Evolutionary conservation across 345 rosid genomes (phyloP).

Genomic region (Arabidopsis arenosa): DNA sequence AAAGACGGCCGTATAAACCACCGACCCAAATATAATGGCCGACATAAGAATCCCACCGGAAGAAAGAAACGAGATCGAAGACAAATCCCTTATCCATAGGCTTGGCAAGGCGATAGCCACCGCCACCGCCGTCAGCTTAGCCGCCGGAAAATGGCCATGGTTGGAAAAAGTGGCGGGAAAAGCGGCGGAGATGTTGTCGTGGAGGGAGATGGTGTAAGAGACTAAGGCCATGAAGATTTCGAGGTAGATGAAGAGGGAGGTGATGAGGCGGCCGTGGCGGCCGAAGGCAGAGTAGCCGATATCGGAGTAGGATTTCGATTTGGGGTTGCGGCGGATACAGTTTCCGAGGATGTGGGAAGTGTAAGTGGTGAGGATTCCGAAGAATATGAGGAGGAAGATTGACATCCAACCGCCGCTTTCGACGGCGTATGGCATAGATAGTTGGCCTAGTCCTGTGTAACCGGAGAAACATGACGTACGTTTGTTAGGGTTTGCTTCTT

Average conservation of each 20-base stretch:
- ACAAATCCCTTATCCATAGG: constrained; percentile 72
- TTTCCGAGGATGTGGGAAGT: constrained; percentile 67
- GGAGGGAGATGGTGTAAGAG: constrained; percentile 82
- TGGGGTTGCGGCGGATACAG: constrained; percentile 68
- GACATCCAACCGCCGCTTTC: constrained; percentile 81
- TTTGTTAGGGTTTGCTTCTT: constrained; percentile 20
- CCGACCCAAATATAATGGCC: constrained; percentile 59
- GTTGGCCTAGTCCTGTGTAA: constrained; percentile 70
- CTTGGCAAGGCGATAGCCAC: constrained; percentile 73
- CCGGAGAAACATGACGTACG: constrained; percentile 3
- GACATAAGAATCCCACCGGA: constrained; percentile 79
- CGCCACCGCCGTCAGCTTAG: constrained; percentile 60
- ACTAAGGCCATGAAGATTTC: constrained; percentile 83
- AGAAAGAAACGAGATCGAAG: constrained; percentile 78
- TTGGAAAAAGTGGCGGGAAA: constrained; percentile 47
- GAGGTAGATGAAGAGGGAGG: constrained; percentile 61
- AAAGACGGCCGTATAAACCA: constrained; percentile 57
- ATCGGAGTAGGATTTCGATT: constrained; percentile 66
- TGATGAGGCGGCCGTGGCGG: constrained; percentile 51
- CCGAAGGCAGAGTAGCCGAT: constrained; percentile 72
- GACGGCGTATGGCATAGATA: constrained; percentile 76
- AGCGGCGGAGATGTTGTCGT: constrained; percentile 65
- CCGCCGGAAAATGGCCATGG: constrained; percentile 46
- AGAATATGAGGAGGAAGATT: constrained; percentile 53
- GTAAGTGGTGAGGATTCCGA: constrained; percentile 65